Percentiles rank a stretch among this genome's conserved stretches.
Evolutionary conservation across 1,284 basidiomycete genomes (phyloP).

Genomic region (Moesziomyces sp.): DNA sequence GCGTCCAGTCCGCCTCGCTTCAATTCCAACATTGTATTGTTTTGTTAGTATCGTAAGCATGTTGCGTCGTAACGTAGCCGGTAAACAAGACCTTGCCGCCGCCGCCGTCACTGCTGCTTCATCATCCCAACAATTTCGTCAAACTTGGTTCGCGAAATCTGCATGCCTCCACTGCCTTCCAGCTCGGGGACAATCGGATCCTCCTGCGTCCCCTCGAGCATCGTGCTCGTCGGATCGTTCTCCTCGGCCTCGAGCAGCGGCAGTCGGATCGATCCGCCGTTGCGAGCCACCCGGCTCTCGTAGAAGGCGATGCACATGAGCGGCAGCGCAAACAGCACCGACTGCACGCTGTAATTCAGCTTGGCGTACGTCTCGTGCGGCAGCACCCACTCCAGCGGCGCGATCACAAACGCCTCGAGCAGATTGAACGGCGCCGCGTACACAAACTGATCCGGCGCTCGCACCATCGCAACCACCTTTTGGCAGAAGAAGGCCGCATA

Average conservation of each 20-base stretch:
- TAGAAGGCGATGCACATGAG: conserved; percentile 57
- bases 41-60: too few species aligned
- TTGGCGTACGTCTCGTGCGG: conserved; percentile 47
- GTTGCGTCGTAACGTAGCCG: too few species aligned
- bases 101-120: conserved; percentile 4
- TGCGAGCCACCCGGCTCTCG: conserved; percentile 40
- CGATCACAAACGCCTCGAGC: conserved; percentile 81
- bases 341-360: conserved; percentile 50
- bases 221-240: conserved; percentile 14
- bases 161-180: conserved; percentile 34
- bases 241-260: conserved; percentile 21
- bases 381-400: conserved; percentile 80
- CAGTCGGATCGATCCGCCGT: conserved; percentile 38
- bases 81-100: neutral
- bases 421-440: conserved; percentile 78
- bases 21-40: too few species aligned
- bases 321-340: conserved; percentile 47
- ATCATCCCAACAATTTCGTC: conserved; percentile 39
- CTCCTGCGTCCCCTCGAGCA: conserved; percentile 31
- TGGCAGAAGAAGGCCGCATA: conserved; percentile 47
- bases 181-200: conserved; percentile 52
- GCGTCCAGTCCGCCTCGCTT: too few species aligned
- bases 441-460: conserved; percentile 78
- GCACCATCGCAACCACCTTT: conserved; percentile 68
- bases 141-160: conserved; percentile 46